Percentiles rank a stretch among this genome's conserved stretches.
Conservation (phyloP, 495 filamentous ascomycete genomes). For the Penicillium waksmanii region DNA sequence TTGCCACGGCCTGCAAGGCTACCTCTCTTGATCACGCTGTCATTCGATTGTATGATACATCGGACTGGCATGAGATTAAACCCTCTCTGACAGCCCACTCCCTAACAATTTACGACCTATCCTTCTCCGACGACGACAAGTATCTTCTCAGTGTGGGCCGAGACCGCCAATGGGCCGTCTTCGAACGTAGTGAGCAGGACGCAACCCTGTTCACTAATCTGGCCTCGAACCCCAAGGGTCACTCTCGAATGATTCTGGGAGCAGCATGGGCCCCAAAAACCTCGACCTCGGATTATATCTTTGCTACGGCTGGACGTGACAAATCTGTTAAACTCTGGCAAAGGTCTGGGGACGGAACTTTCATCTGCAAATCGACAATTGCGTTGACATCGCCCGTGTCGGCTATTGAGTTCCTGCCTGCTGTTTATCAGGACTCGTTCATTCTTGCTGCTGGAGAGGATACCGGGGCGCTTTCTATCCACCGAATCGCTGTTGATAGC, state of each 20-base stretch:
- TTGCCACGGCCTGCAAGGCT: constrained; percentile 94
- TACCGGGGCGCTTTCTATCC: constrained; percentile 47
- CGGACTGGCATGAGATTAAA: constrained; percentile 82
- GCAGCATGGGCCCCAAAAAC: constrained; percentile 72
- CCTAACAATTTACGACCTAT: constrained; percentile 78
- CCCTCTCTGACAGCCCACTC: constrained; percentile 80
- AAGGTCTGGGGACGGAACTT: constrained; percentile 32
- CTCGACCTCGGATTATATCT: constrained; percentile 44
- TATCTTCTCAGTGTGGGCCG: constrained; percentile 86
- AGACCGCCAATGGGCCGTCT: constrained; percentile 89
- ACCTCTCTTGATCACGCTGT: constrained; percentile 93
- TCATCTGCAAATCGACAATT: constrained; percentile 57
- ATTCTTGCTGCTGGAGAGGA: constrained; percentile 69
- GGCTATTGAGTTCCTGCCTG: constrained; percentile 68
- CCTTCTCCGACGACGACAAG: constrained; percentile 74
- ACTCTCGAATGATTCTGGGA: constrained; percentile 88
- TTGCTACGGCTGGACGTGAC: constrained; percentile 88
- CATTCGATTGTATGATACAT: constrained; percentile 85
- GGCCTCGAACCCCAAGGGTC: constrained; percentile 76
- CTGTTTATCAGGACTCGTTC: constrained; percentile 41
- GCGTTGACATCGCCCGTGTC: constrained; percentile 66
- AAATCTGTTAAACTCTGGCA: constrained; percentile 83
- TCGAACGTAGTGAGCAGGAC: constrained; percentile 49
- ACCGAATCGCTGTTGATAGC: constrained; percentile 42
- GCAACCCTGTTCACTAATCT: constrained; percentile 55